Evolutionary conservation across 2,329 filamentous ascomycete species (phyloP).

Genomic region (Stemphylium vesicarium): DNA sequence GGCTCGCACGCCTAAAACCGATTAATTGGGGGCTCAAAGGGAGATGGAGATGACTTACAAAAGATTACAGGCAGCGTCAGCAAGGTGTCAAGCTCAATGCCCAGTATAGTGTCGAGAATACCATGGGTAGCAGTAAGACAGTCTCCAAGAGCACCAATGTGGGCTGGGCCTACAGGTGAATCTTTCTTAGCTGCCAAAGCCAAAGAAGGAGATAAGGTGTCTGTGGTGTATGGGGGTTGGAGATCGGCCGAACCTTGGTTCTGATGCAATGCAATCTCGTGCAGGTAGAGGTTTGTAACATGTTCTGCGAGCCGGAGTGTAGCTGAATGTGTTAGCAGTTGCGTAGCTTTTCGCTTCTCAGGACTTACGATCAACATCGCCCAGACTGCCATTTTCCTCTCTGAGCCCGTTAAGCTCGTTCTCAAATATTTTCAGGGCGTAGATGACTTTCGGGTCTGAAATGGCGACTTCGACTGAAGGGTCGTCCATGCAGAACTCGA

Average conservation of each 20-base stretch:
- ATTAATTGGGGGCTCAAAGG: constrained; percentile 20
- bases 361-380: constrained; percentile 44
- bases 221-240: constrained; percentile 53
- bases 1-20: constrained; percentile 55
- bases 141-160: constrained; percentile 55
- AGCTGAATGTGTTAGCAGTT: constrained; percentile 31
- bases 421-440: constrained; percentile 62
- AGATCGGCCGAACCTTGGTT: constrained; percentile 53
- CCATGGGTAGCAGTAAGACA: constrained; percentile 55
- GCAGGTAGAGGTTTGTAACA: constrained; percentile 57
- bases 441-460: constrained; percentile 62
- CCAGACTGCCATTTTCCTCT: constrained; percentile 49
- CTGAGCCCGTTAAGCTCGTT: constrained; percentile 53
- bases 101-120: constrained; percentile 57
- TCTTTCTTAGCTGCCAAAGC: constrained; percentile 48
- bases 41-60: constrained; percentile 34
- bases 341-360: neutral
- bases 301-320: constrained; percentile 54
- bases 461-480: constrained; percentile 59
- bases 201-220: constrained; percentile 48
- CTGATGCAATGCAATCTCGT: constrained; percentile 58
- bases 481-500: constrained; percentile 64
- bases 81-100: constrained; percentile 54
- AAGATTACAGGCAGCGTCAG: constrained; percentile 55
- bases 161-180: constrained; percentile 52